These are phyloP conservation scores for Stephania cephalantha DNA, from an alignment of 164 flowering plant genomes.

Conservation along the genomic window DNA sequence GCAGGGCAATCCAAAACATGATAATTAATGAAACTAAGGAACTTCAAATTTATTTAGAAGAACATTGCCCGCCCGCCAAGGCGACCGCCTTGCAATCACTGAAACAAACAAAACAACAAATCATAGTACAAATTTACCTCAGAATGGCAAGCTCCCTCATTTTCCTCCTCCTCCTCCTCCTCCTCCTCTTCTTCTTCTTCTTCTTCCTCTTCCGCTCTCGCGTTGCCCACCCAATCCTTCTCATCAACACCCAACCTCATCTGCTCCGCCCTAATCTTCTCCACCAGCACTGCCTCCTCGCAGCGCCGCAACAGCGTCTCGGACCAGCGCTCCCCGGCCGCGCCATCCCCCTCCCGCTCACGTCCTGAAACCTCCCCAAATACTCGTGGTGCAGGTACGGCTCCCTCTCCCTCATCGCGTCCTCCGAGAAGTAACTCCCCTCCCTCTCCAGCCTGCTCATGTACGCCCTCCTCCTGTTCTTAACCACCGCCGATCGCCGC, in stretches of 20 bases:
- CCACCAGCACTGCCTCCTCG: constrained; percentile 73
- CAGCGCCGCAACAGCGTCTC: constrained; percentile 77
- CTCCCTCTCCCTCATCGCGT: constrained; percentile 95
- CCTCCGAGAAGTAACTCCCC: constrained; percentile 90
- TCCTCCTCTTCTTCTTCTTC: constrained; percentile 65
- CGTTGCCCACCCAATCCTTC: constrained; percentile 81
- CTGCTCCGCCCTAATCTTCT: constrained; percentile 85
- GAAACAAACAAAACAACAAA: no score
- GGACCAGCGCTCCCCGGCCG: constrained; percentile 91
- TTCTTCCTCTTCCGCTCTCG: constrained; percentile 39
- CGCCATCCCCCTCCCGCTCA: constrained; percentile 59
- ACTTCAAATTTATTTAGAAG: no score
- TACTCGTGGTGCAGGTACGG: constrained; percentile 92
- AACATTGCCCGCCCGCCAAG: no score
- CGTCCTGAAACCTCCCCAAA: constrained; percentile 89
- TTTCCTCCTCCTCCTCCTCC: constrained; percentile 36
- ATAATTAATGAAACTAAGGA: no score
- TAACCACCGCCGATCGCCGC: constrained; percentile 49
- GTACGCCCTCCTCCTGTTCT: constrained; percentile 78
- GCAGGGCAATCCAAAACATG: no score
- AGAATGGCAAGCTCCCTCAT: background rate
- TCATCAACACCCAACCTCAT: constrained; percentile 72
- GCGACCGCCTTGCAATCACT: no score
- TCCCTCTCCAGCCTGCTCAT: constrained; percentile 53
- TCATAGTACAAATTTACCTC: background rate